A percentile compares a stretch with the other conserved stretches of the same genome.
Evolutionary conservation across 176 grass and related monocot species (phyloP).

Genomic region (Zea luxurians): DNA sequence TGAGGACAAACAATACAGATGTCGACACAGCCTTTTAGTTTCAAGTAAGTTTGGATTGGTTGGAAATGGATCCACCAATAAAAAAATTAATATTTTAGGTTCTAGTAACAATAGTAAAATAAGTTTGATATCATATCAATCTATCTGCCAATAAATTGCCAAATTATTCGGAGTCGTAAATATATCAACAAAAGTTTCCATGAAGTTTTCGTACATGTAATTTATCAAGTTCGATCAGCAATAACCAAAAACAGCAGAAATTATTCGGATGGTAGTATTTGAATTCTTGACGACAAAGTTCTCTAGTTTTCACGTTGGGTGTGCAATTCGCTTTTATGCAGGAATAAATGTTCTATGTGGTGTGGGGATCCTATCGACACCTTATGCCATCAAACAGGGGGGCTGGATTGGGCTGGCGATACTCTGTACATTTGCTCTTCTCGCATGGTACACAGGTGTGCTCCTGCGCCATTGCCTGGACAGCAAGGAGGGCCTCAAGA

Average conservation of each 20-base stretch:
- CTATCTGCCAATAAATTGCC: neutral
- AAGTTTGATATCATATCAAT: neutral
- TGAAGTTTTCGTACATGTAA: neutral
- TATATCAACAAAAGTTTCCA: neutral
- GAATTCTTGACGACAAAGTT: neutral
- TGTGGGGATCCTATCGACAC: slow-evolving; percentile 85
- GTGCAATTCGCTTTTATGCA: slow-evolving; percentile 20
- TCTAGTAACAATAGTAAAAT: neutral
- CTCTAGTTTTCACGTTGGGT: neutral
- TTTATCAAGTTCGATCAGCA: neutral
- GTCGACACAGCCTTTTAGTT: neutral
- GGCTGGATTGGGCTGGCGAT: slow-evolving; percentile 71
- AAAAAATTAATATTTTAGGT: neutral
- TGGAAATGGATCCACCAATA: neutral
- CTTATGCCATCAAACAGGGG: slow-evolving; percentile 79
- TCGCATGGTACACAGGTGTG: slow-evolving; percentile 75
- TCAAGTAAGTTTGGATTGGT: neutral
- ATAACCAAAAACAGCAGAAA: neutral
- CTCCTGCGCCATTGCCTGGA: slow-evolving; percentile 78
- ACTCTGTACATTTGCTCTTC: slow-evolving; percentile 55
- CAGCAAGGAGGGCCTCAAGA: slow-evolving; percentile 65
- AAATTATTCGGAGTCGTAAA: neutral
- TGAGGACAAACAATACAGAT: neutral
- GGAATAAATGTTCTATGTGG: slow-evolving; percentile 93
- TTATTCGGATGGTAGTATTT: neutral